Base-by-base conservation (phyloP, 805 yeast genomes). In the Sugiyamaella americana region DNA sequence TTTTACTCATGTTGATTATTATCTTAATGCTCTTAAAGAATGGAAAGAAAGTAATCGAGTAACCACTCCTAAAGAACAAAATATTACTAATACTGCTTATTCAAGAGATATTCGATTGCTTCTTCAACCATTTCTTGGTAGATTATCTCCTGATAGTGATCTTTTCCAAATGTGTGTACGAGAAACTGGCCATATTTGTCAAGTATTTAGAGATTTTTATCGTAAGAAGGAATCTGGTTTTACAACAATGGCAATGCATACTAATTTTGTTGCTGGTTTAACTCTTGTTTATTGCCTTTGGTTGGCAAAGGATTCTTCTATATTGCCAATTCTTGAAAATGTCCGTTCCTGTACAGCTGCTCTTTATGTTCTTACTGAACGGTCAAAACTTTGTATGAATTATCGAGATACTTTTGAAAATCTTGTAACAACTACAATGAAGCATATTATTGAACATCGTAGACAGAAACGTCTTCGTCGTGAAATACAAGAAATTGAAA, bases 131-230 rank as follows among this genome's bases (percentile, higher is more conserved):
- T 80, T 76, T 58, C 58, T 80, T 48, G 85, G 79, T 55, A 61
- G 78, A 4, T 61, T 80, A 54, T 78, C 76, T 48, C 84, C 85
- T 3, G 76, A 74, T 55, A 80, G 78, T 58, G 67, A 75, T 40
- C 62, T 80, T 24, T 79, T 80, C 58, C 69, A 73, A 44, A 84
- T 80, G 60, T 80, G 86, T 59, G 85, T 80, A 57, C 81, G 82
- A 1, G 84, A 84, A 20, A 84, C 85, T 1, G 86, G 85, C 22
- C 82, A 79, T 58, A 76, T 80, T 35, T 79, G 85, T 57, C 83
- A 77, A 53, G 66, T 79, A 21, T 77, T 79, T 58, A 78, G 79
- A 52, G 78, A 75, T 11, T 79, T 78, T 58, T 83, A 78, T 60
- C 80, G 79, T 56, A 76, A 74, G 54, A 78, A 84, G 0, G 76